Evolutionary conservation across 2,329 filamentous ascomycete species (phyloP).

Genomic region (Bimuria novae-zelandiae): DNA sequence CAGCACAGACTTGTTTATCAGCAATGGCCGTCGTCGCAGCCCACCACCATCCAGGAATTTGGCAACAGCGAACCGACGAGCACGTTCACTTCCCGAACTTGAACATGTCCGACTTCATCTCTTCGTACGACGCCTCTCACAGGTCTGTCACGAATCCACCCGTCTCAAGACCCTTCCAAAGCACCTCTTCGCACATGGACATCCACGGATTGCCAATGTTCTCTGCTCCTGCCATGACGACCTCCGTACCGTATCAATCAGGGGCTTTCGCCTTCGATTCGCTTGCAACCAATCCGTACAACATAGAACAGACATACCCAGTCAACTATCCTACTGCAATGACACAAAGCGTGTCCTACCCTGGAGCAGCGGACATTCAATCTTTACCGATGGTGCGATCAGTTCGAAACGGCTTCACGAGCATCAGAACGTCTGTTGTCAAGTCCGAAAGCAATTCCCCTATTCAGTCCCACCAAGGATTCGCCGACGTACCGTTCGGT

Average conservation of each 20-base stretch:
- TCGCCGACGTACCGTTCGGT: slow-evolving; percentile 40
- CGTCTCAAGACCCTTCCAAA: slow-evolving; percentile 35
- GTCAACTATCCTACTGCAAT: slow-evolving; percentile 32
- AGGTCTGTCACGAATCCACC: slow-evolving; percentile 30
- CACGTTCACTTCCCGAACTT: slow-evolving; percentile 37
- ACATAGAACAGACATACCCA: slow-evolving; percentile 41
- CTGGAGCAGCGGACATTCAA: slow-evolving; percentile 26
- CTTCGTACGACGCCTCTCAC: slow-evolving; percentile 36
- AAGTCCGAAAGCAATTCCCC: slow-evolving; percentile 52
- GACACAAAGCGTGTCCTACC: slow-evolving; percentile 33
- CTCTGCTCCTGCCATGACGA: slow-evolving; percentile 30
- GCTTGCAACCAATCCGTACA: slow-evolving; percentile 42
- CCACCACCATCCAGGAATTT: slow-evolving; percentile 42
- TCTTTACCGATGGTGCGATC: slow-evolving; percentile 35
- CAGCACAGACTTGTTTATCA: slow-evolving; percentile 26
- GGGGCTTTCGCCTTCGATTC: slow-evolving; percentile 43
- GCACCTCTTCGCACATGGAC: slow-evolving; percentile 39
- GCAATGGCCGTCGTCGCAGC: slow-evolving; percentile 46
- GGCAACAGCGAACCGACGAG: slow-evolving; percentile 40
- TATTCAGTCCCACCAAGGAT: slow-evolving; percentile 46
- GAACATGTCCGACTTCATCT: slow-evolving; percentile 34
- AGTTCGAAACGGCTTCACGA: slow-evolving; percentile 30
- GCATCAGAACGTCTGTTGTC: slow-evolving; percentile 42
- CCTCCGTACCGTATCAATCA: slow-evolving; percentile 42
- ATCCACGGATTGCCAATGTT: slow-evolving; percentile 43